Evolutionary conservation across 108 stramenopile genomes (phyloP), one percentile per base, ranked within the genome.

Genomic region (Licmophora abbreviata): DNA sequence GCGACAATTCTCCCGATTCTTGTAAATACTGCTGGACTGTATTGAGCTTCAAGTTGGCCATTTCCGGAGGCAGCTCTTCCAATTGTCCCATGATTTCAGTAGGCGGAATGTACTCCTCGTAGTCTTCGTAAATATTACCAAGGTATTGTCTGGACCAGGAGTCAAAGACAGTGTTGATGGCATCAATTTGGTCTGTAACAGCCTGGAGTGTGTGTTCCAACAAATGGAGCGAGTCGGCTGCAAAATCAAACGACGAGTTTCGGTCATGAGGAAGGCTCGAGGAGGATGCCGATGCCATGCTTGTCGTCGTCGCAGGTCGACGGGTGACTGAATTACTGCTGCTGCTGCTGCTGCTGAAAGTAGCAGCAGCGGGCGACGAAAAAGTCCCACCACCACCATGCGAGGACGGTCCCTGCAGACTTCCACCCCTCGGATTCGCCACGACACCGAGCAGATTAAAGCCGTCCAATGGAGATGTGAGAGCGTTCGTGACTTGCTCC

Each of bases 371-470:
- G 32, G 32, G 35, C 8, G 46, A 21, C 10, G 49, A 32, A 15
- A 31, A 21, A 33, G 27, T 43, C 21, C n/a, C 48, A 29, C 31
- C 24, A 31, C 29, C 29, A 41, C 44, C 36, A 23, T 37, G 23
- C 10, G 29, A n/a, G 22, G 56, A 49, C 0, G 27, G 24, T 20
- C 51, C 49, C 23, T 41, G 52, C 12, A 42, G 30, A 24, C 37
- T 41, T 4, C 68, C 68, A 50, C 52, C 56, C 15, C 76, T 63
- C 40, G 83, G 88, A 66, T 85, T 85, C 21, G 83, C 79, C 1
- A 86, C 82, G 10, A 86, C 83, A 8, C 75, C 69, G 31, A 91
- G 69, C 23, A 91, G 64, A 62, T 91, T 91, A 61, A 91, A 91
- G 32, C 80, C 77, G 53, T 91, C 81, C 58, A 91, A 54, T 34